phyloP scores from a whole-genome alignment of 2,329 filamentous ascomycete genomes.

The Malbranchea zuffiana region DNA sequence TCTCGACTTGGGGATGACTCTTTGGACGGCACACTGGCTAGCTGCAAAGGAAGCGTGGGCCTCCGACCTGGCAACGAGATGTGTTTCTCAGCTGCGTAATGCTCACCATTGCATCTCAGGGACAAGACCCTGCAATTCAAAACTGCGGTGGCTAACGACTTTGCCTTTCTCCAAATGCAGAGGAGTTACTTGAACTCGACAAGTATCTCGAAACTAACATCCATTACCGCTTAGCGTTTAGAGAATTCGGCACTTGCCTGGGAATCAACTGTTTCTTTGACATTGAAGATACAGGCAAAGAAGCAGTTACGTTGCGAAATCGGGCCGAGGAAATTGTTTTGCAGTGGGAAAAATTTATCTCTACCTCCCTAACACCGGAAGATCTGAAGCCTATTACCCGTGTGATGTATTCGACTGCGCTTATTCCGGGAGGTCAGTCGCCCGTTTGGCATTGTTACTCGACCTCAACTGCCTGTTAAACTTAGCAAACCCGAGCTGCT shows the following conservation, averaged over 20 bases:
- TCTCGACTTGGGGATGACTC: constrained; percentile 49
- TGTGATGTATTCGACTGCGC: constrained; percentile 48
- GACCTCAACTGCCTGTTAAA: not conserved
- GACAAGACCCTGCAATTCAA: not conserved
- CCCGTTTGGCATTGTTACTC: not conserved
- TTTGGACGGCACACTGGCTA: constrained; percentile 48
- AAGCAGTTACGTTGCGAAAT: constrained; percentile 22
- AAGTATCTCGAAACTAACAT: constrained; percentile 27
- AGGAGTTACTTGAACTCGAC: constrained; percentile 28
- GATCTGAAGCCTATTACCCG: constrained; percentile 45
- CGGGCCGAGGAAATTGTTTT: constrained; percentile 29
- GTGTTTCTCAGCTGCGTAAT: constrained; percentile 30
- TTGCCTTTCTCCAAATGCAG: constrained; percentile 16
- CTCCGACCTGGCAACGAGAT: constrained; percentile 25
- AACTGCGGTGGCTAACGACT: constrained; percentile 5
- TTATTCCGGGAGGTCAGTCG: constrained; percentile 45
- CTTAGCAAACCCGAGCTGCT: too few species aligned
- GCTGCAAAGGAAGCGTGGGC: constrained; percentile 41
- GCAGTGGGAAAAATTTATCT: constrained; percentile 31
- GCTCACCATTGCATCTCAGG: constrained; percentile 12
- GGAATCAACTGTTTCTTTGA: constrained; percentile 35
- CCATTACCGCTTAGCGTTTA: constrained; percentile 39
- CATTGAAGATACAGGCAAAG: constrained; percentile 26
- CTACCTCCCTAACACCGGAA: constrained; percentile 25
- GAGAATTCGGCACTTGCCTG: constrained; percentile 45